Conservation (phyloP, 2,329 filamentous ascomycete genomes). For the Stagonosporopsis tanaceti region DNA sequence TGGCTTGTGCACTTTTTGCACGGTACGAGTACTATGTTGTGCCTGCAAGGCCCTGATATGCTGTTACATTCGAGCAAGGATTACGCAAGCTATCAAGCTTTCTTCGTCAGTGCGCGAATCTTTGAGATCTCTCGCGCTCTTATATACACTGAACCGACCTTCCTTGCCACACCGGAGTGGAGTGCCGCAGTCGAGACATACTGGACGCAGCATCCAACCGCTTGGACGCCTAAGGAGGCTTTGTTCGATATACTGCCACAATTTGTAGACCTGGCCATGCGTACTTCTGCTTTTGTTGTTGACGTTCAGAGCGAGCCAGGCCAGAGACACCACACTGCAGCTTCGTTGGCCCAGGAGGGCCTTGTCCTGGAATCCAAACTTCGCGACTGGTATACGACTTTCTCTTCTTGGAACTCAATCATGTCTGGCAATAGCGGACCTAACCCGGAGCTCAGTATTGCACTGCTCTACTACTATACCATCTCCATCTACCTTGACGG, state of each 20-base stretch:
- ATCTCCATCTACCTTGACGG: slow-evolving; percentile 41
- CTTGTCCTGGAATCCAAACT: slow-evolving; percentile 25
- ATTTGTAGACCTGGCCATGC: slow-evolving; percentile 32
- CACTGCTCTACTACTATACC: slow-evolving; percentile 32
- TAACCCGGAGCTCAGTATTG: slow-evolving; percentile 28
- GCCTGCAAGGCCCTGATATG: slow-evolving; percentile 27
- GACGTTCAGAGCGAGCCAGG: not conserved
- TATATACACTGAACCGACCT: slow-evolving; percentile 35
- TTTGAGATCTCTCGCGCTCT: slow-evolving; percentile 40
- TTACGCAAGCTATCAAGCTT: slow-evolving; percentile 24
- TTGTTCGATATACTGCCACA: slow-evolving; percentile 37
- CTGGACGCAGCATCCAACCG: slow-evolving; percentile 21
- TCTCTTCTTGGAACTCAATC: not conserved
- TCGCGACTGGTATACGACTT: slow-evolving; percentile 24
- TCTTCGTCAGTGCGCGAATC: slow-evolving; percentile 38
- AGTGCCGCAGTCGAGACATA: slow-evolving; percentile 24
- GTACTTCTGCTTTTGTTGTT: slow-evolving; percentile 12
- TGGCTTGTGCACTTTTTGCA: slow-evolving; percentile 41
- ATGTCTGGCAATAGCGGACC: not conserved
- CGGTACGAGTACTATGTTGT: slow-evolving; percentile 37
- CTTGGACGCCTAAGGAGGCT: slow-evolving; percentile 37
- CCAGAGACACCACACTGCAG: not conserved
- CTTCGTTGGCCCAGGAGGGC: slow-evolving; percentile 30
- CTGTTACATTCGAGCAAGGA: slow-evolving; percentile 10
- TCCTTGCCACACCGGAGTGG: slow-evolving; percentile 33